Base-by-base conservation (phyloP, 352 stramenopile genomes). In the Elongisporangium prolatum region DNA sequence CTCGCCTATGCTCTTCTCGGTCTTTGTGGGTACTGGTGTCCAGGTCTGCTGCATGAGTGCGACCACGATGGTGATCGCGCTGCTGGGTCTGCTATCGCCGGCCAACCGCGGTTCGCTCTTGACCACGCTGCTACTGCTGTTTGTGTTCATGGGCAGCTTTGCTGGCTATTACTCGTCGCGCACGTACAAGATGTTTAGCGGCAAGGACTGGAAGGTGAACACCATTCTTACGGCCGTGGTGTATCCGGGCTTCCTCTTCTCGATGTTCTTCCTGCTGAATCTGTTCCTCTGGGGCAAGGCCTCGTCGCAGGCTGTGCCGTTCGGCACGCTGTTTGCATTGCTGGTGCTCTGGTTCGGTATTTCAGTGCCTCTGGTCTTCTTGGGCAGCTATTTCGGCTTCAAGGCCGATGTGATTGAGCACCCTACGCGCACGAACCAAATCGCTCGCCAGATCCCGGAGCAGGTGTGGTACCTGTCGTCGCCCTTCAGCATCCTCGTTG, bases 171-270 rank as follows among this genome's bases (percentile, higher is more conserved):
- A 97, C 67, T 98, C 93, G 37, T 96, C 84, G 62, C 86, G 96
- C 61, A 96, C 98, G 34, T 99, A 99, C 90, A 99, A 99, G 82
- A 98, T 98, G 78, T 99, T 98, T 61, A 92, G 93, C 67, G 97
- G 93, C 63, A 98, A 98, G 72, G 84, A 97, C 60, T 99, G 97
- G 96, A 98, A 99, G 73, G 80, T 75, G 61, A 98, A 98, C 67
- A 99, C 96, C 13, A 81, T 99, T 50, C 68, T 97, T 9, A 99
- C 97, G 17, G 97, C 97, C 11, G 77, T 98, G 54, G 72, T 96
- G 28, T 98, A 99, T 71, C 97, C 97, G 3, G 95, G 91, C 17
- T 59, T 96, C 37, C 77, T 99, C 50, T 97, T 98, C 38, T 69
- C 57, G 6, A 86, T 98, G 21, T 99, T 99, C 72, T 97, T 98